Conservation (phyloP, 768 basidiomycete species). For the Scleroderma bovista region DNA sequence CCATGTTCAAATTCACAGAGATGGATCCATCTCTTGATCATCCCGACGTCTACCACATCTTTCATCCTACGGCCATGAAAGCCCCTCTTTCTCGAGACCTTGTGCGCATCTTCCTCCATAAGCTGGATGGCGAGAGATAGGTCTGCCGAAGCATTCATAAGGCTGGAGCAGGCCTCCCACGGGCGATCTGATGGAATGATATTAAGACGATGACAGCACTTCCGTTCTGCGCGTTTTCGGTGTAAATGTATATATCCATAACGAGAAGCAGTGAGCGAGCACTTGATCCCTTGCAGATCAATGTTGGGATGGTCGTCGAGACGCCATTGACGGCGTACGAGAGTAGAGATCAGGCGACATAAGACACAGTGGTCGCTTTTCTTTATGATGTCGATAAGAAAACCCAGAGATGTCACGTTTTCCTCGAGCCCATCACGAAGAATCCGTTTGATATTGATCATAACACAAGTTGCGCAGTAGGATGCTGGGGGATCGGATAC, state of each 20-base stretch:
- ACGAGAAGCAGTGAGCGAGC: conserved; percentile 3
- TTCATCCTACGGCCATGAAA: conserved; percentile 19
- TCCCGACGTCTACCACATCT: conserved; percentile 2
- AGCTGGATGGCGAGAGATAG: conserved; percentile 13
- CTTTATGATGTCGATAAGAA: conserved; percentile 2
- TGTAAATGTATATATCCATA: background rate
- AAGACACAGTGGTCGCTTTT: conserved; percentile 11
- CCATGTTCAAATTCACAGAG: conserved; percentile 15
- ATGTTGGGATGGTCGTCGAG: conserved; percentile 9
- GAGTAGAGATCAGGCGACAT: conserved; percentile 8
- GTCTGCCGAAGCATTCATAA: background rate
- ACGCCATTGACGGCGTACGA: conserved; percentile 12
- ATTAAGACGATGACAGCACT: conserved; percentile 7
- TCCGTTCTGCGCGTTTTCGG: conserved; percentile 2
- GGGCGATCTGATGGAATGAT: conserved; percentile 8
- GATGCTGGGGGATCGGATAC: background rate
- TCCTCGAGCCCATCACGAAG: conserved; percentile 11
- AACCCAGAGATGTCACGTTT: conserved; percentile 2
- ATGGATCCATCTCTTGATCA: conserved; percentile 13
- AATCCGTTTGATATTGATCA: conserved; percentile 8
- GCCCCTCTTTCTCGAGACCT: conserved; percentile 8
- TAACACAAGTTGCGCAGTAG: conserved; percentile 5
- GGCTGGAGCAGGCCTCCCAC: background rate
- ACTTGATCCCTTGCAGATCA: conserved; percentile 3
- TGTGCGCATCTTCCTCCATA: conserved; percentile 13